A percentile compares a stretch with the other conserved stretches of the same genome.
Evolutionary conservation across 129 eudicot species (phyloP).

Genomic region (Calendula officinalis): DNA sequence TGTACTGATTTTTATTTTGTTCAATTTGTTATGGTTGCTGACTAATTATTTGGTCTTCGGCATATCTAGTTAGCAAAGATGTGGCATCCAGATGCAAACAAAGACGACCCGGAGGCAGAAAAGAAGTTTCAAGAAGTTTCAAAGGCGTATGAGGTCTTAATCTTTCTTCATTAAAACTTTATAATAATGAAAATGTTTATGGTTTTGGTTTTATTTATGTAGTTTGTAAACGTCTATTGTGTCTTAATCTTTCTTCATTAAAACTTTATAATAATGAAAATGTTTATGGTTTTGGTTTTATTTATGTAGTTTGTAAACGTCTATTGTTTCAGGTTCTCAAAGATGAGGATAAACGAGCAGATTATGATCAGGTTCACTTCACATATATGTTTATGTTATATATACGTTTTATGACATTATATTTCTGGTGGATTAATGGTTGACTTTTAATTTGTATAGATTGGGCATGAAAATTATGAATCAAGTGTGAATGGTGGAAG

Average conservation of each 20-base stretch:
- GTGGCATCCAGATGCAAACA: conserved; percentile 81
- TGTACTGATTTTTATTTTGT: no score
- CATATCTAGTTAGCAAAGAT: conserved; percentile 63
- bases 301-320: background rate
- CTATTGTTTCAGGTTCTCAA: conserved; percentile 52
- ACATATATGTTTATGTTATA: background rate
- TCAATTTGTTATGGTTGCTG: background rate
- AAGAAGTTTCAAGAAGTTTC: conserved; percentile 64
- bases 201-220: background rate
- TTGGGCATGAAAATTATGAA: conserved; percentile 73
- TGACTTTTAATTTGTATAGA: conserved; percentile 22
- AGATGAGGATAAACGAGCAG: conserved; percentile 63
- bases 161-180: background rate
- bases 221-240: background rate
- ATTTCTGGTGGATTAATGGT: conserved; percentile 4
- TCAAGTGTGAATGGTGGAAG: conserved; percentile 40
- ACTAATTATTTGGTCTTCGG: background rate
- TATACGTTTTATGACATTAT: background rate
- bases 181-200: background rate
- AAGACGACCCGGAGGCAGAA: conserved; percentile 76
- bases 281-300: background rate
- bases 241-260: conserved; percentile 25
- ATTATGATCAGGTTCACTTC: conserved; percentile 55
- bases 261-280: background rate
- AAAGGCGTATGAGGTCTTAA: conserved; percentile 72